phyloP scores from a whole-genome alignment of 1,139 yeast species.

The Schwanniomyces etchellsii region DNA sequence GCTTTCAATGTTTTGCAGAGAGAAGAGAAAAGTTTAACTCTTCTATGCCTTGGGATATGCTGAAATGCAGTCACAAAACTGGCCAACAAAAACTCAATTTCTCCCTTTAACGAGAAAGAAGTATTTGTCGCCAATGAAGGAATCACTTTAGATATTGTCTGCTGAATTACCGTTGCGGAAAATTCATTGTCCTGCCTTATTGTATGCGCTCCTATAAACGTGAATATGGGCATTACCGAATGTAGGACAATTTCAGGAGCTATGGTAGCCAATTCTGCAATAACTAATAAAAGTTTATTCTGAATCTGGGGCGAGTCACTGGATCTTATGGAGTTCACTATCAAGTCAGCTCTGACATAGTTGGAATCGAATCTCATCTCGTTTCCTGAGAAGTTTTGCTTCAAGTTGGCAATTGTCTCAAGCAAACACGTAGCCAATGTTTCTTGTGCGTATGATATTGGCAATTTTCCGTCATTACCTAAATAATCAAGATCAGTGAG shows the following conservation, averaged over 20 bases:
- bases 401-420: conserved; percentile 55
- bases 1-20: conserved; percentile 75
- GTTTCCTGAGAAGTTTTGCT: conserved; percentile 12
- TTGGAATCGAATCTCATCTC: conserved; percentile 49
- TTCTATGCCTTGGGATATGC: conserved; percentile 94
- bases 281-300: conserved; percentile 75
- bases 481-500: conserved; percentile 82
- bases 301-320: conserved; percentile 93
- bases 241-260: conserved; percentile 91
- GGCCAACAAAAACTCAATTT: conserved; percentile 76
- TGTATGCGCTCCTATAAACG: conserved; percentile 98
- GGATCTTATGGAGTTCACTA: conserved; percentile 85
- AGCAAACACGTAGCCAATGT: conserved; percentile 84
- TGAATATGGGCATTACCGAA: conserved; percentile 97
- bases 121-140: conserved; percentile 79
- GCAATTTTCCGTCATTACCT: conserved; percentile 87
- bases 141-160: conserved; percentile 82
- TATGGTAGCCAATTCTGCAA: conserved; percentile 80
- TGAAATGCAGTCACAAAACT: conserved; percentile 91
- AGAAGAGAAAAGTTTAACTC: conserved; percentile 78
- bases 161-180: conserved; percentile 87
- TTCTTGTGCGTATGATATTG: conserved; percentile 88
- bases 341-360: conserved; percentile 77
- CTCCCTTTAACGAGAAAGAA: conserved; percentile 47
- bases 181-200: conserved; percentile 95